Conservation (phyloP, 176 grass and related monocot genomes). For the Eleusine coracana region DNA sequence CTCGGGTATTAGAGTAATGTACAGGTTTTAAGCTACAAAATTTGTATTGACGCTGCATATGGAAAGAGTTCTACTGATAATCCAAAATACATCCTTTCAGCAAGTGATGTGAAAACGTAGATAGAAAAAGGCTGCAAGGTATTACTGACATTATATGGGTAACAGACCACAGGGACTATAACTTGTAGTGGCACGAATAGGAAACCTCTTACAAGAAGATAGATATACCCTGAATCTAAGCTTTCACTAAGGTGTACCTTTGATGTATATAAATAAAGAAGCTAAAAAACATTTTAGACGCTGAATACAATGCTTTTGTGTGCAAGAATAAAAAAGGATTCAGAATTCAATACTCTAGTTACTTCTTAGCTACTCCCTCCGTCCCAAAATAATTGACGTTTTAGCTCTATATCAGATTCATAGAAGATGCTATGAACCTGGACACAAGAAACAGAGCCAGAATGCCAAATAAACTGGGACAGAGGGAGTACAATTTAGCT, state of each 20-base stretch:
- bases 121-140: slow-evolving; percentile 17
- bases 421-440: no score
- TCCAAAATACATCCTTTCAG: slow-evolving; percentile 26
- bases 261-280: neutral
- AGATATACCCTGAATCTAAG: slow-evolving; percentile 5
- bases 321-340: neutral
- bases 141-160: neutral
- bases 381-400: no score
- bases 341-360: neutral
- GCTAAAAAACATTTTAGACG: neutral
- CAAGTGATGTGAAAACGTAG: neutral
- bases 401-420: no score
- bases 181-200: slow-evolving; percentile 17
- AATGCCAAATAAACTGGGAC: no score
- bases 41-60: neutral
- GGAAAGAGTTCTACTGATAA: slow-evolving; percentile 25
- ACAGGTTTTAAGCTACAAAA: slow-evolving; percentile 16
- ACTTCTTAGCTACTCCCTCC: neutral
- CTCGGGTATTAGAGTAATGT: slow-evolving; percentile 36
- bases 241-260: neutral
- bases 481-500: neutral
- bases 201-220: neutral
- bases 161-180: neutral
- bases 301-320: slow-evolving; percentile 2
- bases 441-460: no score